phyloP scores from a whole-genome alignment of 768 basidiomycete species.

The Leccinum fibrillosum region DNA sequence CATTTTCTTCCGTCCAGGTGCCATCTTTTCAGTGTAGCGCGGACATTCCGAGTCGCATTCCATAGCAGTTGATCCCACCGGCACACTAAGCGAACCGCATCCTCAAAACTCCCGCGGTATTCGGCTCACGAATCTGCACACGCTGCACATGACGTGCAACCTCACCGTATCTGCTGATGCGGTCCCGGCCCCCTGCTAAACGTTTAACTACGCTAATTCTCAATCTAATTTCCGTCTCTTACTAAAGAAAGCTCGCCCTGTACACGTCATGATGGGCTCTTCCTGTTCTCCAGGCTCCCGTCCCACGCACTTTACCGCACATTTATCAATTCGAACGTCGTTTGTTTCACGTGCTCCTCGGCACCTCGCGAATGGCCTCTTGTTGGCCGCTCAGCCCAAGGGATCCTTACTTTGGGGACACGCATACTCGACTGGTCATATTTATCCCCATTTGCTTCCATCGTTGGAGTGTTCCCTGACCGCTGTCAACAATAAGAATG shows the following conservation, averaged over 20 bases:
- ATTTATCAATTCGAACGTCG: constrained; percentile 1
- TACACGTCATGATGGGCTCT: constrained; percentile 22
- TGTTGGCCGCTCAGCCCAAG: constrained; percentile 6
- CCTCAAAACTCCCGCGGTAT: neutral
- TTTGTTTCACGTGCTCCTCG: constrained; percentile 24
- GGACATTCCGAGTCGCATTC: neutral
- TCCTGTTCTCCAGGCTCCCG: constrained; percentile 1
- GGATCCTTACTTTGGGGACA: constrained; percentile 10
- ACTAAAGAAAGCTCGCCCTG: constrained; percentile 12
- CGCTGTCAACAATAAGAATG: constrained; percentile 9
- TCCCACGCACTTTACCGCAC: neutral
- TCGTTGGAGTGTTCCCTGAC: constrained; percentile 12
- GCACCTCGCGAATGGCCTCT: constrained; percentile 20
- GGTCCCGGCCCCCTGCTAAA: constrained; percentile 20
- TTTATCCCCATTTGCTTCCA: constrained; percentile 17
- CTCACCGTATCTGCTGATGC: neutral
- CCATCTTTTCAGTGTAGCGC: neutral
- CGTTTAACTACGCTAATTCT: constrained; percentile 32
- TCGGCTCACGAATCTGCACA: neutral
- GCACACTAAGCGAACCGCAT: neutral
- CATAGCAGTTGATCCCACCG: constrained; percentile 1
- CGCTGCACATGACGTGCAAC: neutral
- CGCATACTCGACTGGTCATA: constrained; percentile 9
- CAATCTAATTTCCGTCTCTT: constrained; percentile 24
- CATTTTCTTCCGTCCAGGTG: neutral